These are phyloP conservation scores for Bidens hawaiensis DNA, from an alignment of 140 eudicot species.

Conservation along the genomic window DNA sequence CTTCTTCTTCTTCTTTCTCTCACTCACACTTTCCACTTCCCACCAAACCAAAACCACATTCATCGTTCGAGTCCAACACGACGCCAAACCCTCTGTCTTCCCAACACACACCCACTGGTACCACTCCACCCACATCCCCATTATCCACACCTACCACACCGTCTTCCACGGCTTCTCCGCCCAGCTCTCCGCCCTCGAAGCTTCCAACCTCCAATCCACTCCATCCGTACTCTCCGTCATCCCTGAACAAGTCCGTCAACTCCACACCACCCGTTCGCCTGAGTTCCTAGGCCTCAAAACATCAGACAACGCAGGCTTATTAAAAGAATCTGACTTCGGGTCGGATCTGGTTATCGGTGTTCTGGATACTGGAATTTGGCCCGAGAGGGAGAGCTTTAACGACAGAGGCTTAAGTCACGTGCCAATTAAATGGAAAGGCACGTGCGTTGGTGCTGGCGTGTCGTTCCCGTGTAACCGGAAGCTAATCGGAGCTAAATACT, in stretches of 20 bases:
- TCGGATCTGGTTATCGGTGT: no score
- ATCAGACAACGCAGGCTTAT: constrained; percentile 59
- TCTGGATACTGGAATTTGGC: no score
- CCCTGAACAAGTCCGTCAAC: constrained; percentile 67
- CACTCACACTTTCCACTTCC: background rate
- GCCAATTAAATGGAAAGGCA: constrained; percentile 69
- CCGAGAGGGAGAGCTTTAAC: no score
- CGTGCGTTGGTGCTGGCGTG: constrained; percentile 28
- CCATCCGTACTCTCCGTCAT: constrained; percentile 48
- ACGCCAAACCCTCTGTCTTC: constrained; percentile 71
- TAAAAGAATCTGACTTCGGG: no score
- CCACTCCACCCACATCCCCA: constrained; percentile 23
- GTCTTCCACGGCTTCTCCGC: constrained; percentile 90
- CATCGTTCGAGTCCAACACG: constrained; percentile 64
- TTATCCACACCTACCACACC: constrained; percentile 67
- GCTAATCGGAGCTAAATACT: constrained; percentile 70
- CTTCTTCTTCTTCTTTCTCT: background rate
- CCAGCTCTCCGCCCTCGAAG: constrained; percentile 43
- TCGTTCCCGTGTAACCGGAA: constrained; percentile 74
- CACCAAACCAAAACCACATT: constrained; percentile 37
- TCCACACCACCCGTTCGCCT: constrained; percentile 88
- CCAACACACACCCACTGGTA: constrained; percentile 89
- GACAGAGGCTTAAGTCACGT: constrained; percentile 57
- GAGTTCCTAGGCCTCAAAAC: constrained; percentile 67
- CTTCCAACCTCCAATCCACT: constrained; percentile 35